Evolutionary conservation across 495 filamentous ascomycete genomes (phyloP), one percentile per base, ranked within the genome.

Genomic region (Beverwykella pulmonaria): DNA sequence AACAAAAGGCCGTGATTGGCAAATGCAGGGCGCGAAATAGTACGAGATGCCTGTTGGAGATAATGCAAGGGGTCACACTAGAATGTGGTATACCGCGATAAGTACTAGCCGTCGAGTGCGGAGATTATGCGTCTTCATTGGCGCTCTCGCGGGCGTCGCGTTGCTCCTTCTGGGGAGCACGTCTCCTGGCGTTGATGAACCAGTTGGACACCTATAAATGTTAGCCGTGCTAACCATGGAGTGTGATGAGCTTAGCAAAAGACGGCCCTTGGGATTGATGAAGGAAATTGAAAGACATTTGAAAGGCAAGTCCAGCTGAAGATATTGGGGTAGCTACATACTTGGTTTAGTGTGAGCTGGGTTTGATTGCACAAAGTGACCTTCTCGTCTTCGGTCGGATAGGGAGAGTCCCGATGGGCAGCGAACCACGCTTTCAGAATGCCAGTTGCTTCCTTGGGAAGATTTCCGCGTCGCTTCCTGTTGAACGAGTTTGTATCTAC

Each of bases 301-400:
- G 60, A 54, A 7, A 26, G 59, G 56, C 53, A 30, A 23, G 15
- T 65, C 26, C 19, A 59, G 46, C 9, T 20, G 12, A 26, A 41
- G 20, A 47, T 48, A 47, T 12, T 22, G 54, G 14, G 36, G 34
- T 2, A 17, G 3, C 26, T 15, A 73, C 79, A 49, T 73, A 86
- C 89, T 86, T 90, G 88, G 80, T 89, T 93, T 73, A 94, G 89
- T 23, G 89, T 87, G 15, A 97, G 81, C 0, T 87, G 86, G 1
- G 92, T 97, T 59, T 84, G 78, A 26, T 82, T 81, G 82, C 91
- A 90, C 48, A 97, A 81, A 70, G 87, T 82, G 70, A 92, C 88
- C 79, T 97, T 97, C 77, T 96, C 90, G 53, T 95, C 92, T 73
- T 97, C 92, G 32, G 86, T 92, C 6, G 92, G 92, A 71, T 97